Evolutionary conservation across 768 basidiomycete species (phyloP).

Genomic region (Agaricus bisporus): DNA sequence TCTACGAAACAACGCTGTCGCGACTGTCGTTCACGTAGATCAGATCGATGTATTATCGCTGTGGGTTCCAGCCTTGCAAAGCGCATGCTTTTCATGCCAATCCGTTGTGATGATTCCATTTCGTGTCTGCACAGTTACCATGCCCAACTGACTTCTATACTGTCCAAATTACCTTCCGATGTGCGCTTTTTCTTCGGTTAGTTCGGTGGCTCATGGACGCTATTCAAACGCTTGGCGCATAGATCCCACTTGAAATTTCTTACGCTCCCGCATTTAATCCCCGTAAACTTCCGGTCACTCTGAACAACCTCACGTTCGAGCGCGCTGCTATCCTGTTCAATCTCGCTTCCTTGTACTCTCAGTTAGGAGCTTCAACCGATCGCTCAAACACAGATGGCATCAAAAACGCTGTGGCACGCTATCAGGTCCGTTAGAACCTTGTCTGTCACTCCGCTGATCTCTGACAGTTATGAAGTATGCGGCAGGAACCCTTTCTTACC

Average conservation of each 20-base stretch:
- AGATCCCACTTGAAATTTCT: conserved; percentile 69
- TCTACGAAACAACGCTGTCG: conserved; percentile 52
- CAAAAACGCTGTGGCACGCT: conserved; percentile 66
- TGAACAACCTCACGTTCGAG: conserved; percentile 79
- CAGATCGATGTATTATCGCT: conserved; percentile 45
- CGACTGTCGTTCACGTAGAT: conserved; percentile 47
- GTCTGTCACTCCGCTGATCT: background rate
- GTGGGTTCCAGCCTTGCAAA: conserved; percentile 37
- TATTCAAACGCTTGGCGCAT: background rate
- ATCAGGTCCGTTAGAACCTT: conserved; percentile 56
- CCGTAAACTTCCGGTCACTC: conserved; percentile 47
- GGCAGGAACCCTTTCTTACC: conserved; percentile 65
- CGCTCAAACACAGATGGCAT: conserved; percentile 73
- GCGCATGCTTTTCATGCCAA: background rate
- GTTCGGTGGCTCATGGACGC: background rate
- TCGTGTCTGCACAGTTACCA: conserved; percentile 61
- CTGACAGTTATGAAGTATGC: conserved; percentile 38
- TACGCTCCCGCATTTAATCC: conserved; percentile 71
- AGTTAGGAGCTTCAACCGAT: conserved; percentile 67
- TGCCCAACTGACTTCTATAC: conserved; percentile 78
- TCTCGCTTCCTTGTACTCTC: conserved; percentile 79
- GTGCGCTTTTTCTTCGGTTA: conserved; percentile 29
- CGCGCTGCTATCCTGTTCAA: conserved; percentile 78
- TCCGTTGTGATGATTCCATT: background rate
- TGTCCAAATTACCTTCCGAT: conserved; percentile 81